These are phyloP conservation scores for Galeopsis tetrahit DNA, from an alignment of 257 asterid genomes.

Conservation along the genomic window DNA sequence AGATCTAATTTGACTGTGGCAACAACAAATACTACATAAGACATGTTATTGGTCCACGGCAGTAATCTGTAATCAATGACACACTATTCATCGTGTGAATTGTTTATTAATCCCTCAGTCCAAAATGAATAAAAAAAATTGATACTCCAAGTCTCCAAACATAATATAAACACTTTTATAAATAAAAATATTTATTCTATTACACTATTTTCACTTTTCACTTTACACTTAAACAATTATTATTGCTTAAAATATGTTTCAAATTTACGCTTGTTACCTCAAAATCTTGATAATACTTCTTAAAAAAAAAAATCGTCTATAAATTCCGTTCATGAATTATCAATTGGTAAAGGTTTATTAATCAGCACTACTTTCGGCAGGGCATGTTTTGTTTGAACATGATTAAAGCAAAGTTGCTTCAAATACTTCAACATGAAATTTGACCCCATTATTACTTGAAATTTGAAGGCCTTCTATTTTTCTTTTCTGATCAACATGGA, in stretches of 20 bases:
- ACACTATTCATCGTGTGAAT: not conserved
- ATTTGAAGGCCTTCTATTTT: not conserved
- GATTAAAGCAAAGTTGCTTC: conserved; percentile 25
- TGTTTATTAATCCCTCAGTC: not conserved
- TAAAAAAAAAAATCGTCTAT: not conserved
- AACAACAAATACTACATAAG: no score
- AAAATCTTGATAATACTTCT: not conserved
- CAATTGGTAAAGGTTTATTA: conserved; percentile 28
- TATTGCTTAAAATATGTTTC: no score
- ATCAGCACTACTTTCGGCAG: conserved; percentile 35
- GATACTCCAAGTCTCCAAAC: no score
- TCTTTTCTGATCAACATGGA: not conserved
- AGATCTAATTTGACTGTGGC: not conserved
- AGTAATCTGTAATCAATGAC: not conserved
- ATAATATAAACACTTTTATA: no score
- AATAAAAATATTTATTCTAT: no score
- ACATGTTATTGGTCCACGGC: not conserved
- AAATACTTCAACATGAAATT: not conserved
- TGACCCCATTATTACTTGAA: not conserved
- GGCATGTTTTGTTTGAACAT: conserved; percentile 34
- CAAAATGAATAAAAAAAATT: no score
- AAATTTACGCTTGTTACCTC: not conserved
- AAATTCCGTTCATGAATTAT: not conserved
- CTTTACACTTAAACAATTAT: no score
- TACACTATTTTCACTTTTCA: no score